Evolutionary conservation across 768 basidiomycete genomes (phyloP).

Genomic region (Tremella mesenterica): DNA sequence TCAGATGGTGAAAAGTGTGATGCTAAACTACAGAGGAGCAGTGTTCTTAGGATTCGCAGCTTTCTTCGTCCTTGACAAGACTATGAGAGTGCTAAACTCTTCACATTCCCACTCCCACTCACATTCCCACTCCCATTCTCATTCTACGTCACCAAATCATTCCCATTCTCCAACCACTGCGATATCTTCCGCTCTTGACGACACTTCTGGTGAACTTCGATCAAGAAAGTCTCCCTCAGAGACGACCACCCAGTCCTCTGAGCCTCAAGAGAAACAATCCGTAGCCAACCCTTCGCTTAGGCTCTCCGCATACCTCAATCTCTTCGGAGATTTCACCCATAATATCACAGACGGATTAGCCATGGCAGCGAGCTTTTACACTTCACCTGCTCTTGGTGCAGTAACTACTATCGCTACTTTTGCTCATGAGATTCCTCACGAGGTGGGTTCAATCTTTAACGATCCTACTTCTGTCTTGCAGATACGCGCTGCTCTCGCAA

Average conservation of each 20-base stretch:
- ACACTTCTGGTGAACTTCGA: slow-evolving; percentile 9
- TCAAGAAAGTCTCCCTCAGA: slow-evolving; percentile 44
- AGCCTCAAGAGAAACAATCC: not conserved
- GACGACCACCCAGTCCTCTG: slow-evolving; percentile 8
- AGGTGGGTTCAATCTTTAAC: slow-evolving; percentile 42
- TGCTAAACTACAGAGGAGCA: slow-evolving; percentile 43
- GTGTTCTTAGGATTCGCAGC: slow-evolving; percentile 80
- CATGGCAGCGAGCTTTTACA: slow-evolving; percentile 94
- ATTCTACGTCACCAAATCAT: slow-evolving; percentile 54
- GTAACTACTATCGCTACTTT: slow-evolving; percentile 93
- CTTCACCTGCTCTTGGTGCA: slow-evolving; percentile 84
- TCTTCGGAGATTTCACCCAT: slow-evolving; percentile 84
- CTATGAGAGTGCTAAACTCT: slow-evolving; percentile 67
- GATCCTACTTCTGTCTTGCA: too few species aligned
- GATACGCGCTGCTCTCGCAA: too few species aligned
- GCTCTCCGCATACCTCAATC: slow-evolving; percentile 81
- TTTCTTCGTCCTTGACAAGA: slow-evolving; percentile 91
- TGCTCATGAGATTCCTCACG: slow-evolving; percentile 89
- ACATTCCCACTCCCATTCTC: slow-evolving; percentile 49
- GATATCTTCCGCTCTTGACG: slow-evolving; percentile 40
- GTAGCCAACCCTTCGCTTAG: slow-evolving; percentile 49
- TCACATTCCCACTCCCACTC: slow-evolving; percentile 58
- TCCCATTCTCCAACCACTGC: slow-evolving; percentile 28
- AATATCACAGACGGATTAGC: slow-evolving; percentile 95
- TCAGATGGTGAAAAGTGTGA: not conserved